Evolutionary conservation across 495 filamentous ascomycete species (phyloP), one percentile per base, ranked within the genome.

Genomic region (Penicillium malachiteum): DNA sequence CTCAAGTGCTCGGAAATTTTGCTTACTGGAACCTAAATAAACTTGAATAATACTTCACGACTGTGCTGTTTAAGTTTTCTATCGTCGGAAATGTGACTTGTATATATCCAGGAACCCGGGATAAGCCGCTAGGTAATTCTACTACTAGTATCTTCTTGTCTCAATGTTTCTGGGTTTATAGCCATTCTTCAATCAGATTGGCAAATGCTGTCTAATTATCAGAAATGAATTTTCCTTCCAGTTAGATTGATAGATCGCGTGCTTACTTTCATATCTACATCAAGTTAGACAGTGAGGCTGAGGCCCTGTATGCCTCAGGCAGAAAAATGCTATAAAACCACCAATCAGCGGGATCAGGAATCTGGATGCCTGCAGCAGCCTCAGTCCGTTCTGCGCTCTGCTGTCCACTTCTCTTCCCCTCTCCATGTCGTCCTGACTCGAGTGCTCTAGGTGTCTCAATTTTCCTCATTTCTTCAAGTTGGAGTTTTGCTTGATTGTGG

Each of bases 361-460:
- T 56, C 21, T 59, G 60, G 60, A 56, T 63, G 60, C 56, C 60
- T 63, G 60, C 60, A 45, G 54, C 53, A 42, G 16, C 43, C 45
- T 49, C 44, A 44, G 12, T 21, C 16, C 30, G 9, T 10, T 33
- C 54, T 21, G 46, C 47, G 38, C 48, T 46, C 38, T 40, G 32
- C 33, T 38, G 48, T 42, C 48, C 50, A 42, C 41, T 41, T 54
- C 21, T 50, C 18, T 49, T 42, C 47, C 49, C 14, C 40, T 45
- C 49, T 40, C 3, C 51, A 40, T 56, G 2, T 52, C 39, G 8
- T 38, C 35, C 3, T 57, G 35, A 52, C 30, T 33, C n/a, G 11
- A 11, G 7, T 17, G 14, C 39, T 56, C 44, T 11, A 14, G 43
- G 17, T 39, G 10, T 48, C 21, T 55, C 26, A n/a, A n/a, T 51